These are phyloP conservation scores for Hypoxylon fragiforme DNA, from an alignment of 495 filamentous ascomycete genomes.

Conservation along the genomic window DNA sequence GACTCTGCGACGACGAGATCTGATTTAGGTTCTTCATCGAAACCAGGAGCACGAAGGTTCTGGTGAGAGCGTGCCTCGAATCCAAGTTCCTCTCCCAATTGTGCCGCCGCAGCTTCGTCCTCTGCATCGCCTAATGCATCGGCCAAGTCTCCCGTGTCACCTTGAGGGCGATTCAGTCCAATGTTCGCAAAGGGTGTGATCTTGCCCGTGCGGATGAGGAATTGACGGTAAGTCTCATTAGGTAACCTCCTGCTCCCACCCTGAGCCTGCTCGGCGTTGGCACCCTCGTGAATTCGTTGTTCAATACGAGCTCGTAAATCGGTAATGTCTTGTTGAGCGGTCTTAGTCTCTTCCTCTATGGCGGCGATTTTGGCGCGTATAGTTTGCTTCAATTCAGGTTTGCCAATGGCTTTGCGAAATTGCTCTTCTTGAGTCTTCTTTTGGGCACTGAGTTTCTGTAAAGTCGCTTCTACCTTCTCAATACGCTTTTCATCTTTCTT, in stretches of 20 bases:
- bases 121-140: slow-evolving; percentile 76
- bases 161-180: slow-evolving; percentile 54
- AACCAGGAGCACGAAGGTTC: slow-evolving; percentile 78
- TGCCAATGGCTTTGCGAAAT: slow-evolving; percentile 42
- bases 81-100: slow-evolving; percentile 59
- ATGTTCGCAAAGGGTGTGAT: slow-evolving; percentile 92
- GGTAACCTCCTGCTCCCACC: slow-evolving; percentile 57
- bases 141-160: slow-evolving; percentile 63
- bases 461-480: slow-evolving; percentile 69
- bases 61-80: slow-evolving; percentile 72
- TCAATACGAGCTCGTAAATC: slow-evolving; percentile 82
- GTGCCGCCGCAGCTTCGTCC: slow-evolving; percentile 55
- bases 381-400: slow-evolving; percentile 45
- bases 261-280: slow-evolving; percentile 44
- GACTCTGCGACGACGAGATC: slow-evolving; percentile 40
- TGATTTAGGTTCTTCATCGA: slow-evolving; percentile 55
- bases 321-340: slow-evolving; percentile 66
- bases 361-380: slow-evolving; percentile 65
- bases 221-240: slow-evolving; percentile 82
- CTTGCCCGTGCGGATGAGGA: slow-evolving; percentile 91
- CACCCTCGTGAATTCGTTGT: slow-evolving; percentile 60
- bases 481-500: slow-evolving; percentile 85
- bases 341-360: slow-evolving; percentile 62
- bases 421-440: slow-evolving; percentile 49
- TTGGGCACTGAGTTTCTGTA: slow-evolving; percentile 53